Base-by-base conservation (phyloP, 139 green algal species). In the Nannochloris sp. region DNA sequence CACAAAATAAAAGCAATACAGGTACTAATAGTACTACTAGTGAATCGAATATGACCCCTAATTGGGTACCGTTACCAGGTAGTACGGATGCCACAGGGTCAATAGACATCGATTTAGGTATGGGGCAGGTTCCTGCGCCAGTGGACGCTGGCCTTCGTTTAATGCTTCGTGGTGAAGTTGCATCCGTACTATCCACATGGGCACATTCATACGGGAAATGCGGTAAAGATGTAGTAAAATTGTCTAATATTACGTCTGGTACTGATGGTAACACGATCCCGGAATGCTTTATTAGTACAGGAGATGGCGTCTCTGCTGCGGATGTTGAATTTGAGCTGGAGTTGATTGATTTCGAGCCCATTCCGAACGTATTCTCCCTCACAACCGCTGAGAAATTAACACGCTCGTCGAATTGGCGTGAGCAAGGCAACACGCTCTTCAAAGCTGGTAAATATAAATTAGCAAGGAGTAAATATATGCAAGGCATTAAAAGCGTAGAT, bases 81-180 rank as follows among this genome's bases (percentile, higher is more conserved):
- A 10, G 15, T 10, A 45, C 33, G n/a, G 65, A 65, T 13, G 24
- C 51, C 33, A 33, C 37, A 19, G 36, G 25, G 5, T 51, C 58
- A 6, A 1, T 62, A 12, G 37, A 64, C 37, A 60, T 74, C 65
- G 60, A 65, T 24, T 70, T 58, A 13, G 71, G 71, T 24, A 78
- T 74, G 65, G 71, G 48, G 6, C 29, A 38, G 7, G 57, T 69
- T 34, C 71, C 71, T 38, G 66, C 59, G 54, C 80, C 60, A 0
- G 9, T 95, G 44, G 87, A 95, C 65, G 76, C 81, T 67, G 68
- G 63, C 1, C 51, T 86, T 23, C 78, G 84, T 62, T 75, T 95
- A n/a, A 93, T 92, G 84, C 67, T 90, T 33, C 73, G 71, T 6
- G 75, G 76, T 4, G 87, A 95, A 72, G 33, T 86, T n/a, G 60